Percentiles rank a stretch among this genome's conserved stretches.
Evolutionary conservation across 371 early-diverging fungal species (phyloP).

Genomic region (Rhizopus delemar): DNA sequence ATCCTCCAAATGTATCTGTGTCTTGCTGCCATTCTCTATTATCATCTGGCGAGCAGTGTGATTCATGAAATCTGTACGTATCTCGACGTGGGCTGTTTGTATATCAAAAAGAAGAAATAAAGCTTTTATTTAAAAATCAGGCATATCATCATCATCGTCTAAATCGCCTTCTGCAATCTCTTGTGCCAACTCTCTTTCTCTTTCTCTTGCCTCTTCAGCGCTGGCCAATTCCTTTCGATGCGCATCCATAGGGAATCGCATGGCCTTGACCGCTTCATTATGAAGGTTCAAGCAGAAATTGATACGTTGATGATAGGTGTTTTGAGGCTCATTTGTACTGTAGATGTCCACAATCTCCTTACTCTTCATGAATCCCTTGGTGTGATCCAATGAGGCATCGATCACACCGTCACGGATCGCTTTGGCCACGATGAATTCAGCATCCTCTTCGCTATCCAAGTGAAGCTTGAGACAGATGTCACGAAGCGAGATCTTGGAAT

Average conservation of each 20-base stretch:
- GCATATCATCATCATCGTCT: constrained; percentile 72
- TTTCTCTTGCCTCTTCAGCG: constrained; percentile 84
- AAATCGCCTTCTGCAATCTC: constrained; percentile 89
- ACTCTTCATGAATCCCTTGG: constrained; percentile 89
- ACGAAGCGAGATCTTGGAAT: constrained; percentile 93
- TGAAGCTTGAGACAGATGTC: constrained; percentile 96
- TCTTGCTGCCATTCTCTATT: constrained; percentile 53
- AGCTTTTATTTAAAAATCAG: constrained; percentile 39
- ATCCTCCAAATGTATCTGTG: constrained; percentile 27
- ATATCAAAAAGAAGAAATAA: constrained; percentile 67
- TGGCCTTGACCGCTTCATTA: constrained; percentile 95
- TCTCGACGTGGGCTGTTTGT: constrained; percentile 82
- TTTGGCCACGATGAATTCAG: constrained; percentile 97
- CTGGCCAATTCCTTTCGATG: constrained; percentile 82
- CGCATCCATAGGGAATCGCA: constrained; percentile 91
- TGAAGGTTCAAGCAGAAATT: constrained; percentile 94
- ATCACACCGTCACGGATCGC: constrained; percentile 98
- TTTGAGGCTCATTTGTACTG: constrained; percentile 93
- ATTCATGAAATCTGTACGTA: constrained; percentile 81
- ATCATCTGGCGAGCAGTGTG: constrained; percentile 69
- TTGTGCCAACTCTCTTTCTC: constrained; percentile 89
- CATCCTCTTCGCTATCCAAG: constrained; percentile 96
- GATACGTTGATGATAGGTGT: constrained; percentile 93
- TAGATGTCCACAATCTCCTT: constrained; percentile 94
- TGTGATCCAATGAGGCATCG: constrained; percentile 93